A percentile compares a stretch with the other conserved stretches of the same genome.
phyloP scores from a whole-genome alignment of 345 rosid genomes.

The Gossypioides kirkii region DNA sequence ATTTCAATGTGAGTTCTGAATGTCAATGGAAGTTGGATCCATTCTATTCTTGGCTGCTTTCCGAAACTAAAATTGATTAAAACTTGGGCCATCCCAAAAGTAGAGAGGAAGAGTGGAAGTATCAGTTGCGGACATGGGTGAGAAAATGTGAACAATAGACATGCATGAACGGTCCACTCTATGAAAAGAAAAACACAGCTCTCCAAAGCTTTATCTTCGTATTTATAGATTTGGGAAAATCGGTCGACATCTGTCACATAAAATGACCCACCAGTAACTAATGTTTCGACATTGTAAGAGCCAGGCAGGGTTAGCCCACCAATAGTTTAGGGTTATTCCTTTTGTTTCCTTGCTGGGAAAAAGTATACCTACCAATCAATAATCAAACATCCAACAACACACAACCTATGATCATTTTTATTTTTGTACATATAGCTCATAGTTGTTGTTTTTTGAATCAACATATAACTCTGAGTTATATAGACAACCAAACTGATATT shows the following conservation, averaged over 20 bases:
- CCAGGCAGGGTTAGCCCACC: too few species aligned
- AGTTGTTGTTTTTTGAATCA: too few species aligned
- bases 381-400: too few species aligned
- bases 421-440: too few species aligned
- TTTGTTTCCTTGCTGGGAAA: not conserved
- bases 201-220: not conserved
- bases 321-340: too few species aligned
- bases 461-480: too few species aligned
- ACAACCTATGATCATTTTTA: too few species aligned
- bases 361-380: not conserved
- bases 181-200: not conserved
- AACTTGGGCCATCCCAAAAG: not conserved
- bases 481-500: too few species aligned
- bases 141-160: not conserved
- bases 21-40: too few species aligned
- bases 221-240: not conserved
- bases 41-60: not conserved
- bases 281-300: not conserved
- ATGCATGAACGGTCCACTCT: too few species aligned
- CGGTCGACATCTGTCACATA: too few species aligned
- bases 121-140: not conserved
- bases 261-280: not conserved
- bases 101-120: not conserved
- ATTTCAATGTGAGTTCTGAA: too few species aligned
- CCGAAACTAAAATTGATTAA: not conserved